Percentiles rank a stretch among this genome's conserved stretches.
Conservation (phyloP, 78 protist genomes). For the Capsaspora owczarzaki region DNA sequence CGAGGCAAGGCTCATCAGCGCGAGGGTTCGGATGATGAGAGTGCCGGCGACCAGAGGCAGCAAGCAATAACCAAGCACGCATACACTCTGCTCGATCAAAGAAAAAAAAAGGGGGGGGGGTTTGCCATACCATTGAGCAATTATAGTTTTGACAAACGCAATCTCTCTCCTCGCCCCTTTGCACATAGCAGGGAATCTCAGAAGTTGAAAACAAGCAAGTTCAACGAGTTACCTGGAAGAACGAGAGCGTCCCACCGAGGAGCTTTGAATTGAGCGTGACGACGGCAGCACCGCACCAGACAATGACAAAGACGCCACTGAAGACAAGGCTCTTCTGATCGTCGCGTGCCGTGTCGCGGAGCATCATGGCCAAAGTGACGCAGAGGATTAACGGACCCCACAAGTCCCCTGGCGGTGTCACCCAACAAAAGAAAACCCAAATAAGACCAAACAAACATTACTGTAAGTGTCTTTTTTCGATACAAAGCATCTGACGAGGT, state of each 20-base stretch:
- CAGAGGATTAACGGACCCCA: conserved; percentile 88
- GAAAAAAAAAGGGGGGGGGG: neutral
- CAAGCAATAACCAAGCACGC: conserved; percentile 92
- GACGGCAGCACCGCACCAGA: conserved; percentile 81
- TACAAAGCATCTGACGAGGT: neutral
- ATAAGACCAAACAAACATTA: neutral
- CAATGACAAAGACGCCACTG: conserved; percentile 75
- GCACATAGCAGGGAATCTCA: neutral
- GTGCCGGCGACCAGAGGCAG: conserved; percentile 71
- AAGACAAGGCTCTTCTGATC: conserved; percentile 66
- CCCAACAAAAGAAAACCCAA: neutral
- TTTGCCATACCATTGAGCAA: neutral
- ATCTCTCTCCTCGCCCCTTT: neutral
- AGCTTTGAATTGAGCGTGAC: conserved; percentile 80
- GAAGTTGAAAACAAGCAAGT: neutral
- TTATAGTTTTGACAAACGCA: neutral
- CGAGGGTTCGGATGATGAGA: conserved; percentile 28
- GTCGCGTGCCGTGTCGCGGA: conserved; percentile 19
- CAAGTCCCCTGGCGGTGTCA: conserved; percentile 63
- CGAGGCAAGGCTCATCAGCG: neutral
- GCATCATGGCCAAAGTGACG: conserved; percentile 53
- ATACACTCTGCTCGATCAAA: conserved; percentile 59
- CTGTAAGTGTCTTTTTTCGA: neutral
- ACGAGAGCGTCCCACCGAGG: conserved; percentile 68
- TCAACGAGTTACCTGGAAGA: neutral